phyloP scores from a whole-genome alignment of 1,284 basidiomycete species.

The Rhizopogon parksii region DNA sequence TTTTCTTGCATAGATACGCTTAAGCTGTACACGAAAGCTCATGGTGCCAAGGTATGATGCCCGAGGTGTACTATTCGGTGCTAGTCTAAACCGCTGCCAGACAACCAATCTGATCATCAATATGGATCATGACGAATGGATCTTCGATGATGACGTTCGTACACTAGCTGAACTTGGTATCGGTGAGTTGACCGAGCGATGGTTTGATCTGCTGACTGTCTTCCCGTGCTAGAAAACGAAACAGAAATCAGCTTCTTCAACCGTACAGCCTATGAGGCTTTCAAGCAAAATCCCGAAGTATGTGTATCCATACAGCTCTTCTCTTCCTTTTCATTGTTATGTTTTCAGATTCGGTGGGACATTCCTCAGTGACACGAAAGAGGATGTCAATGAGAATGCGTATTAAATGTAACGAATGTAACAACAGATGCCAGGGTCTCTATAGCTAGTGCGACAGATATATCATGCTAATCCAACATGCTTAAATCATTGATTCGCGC shows the following conservation, averaged over 20 bases:
- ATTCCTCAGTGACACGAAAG: slow-evolving; percentile 6
- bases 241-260: slow-evolving; percentile 91
- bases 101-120: slow-evolving; percentile 95
- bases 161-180: slow-evolving; percentile 65
- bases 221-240: slow-evolving; percentile 69
- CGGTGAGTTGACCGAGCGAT: slow-evolving; percentile 44
- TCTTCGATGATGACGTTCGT: slow-evolving; percentile 62
- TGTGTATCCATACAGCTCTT: background rate
- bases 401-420: slow-evolving; percentile 29
- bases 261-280: slow-evolving; percentile 65
- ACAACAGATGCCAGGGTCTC: slow-evolving; percentile 23
- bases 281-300: slow-evolving; percentile 79
- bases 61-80: background rate
- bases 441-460: slow-evolving; percentile 11
- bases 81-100: slow-evolving; percentile 34
- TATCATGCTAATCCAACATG: slow-evolving; percentile 11
- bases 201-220: slow-evolving; percentile 10
- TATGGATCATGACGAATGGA: slow-evolving; percentile 90
- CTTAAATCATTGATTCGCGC: slow-evolving; percentile 65
- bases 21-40: slow-evolving; percentile 91
- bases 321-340: background rate
- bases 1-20: slow-evolving; percentile 64
- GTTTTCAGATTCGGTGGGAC: slow-evolving; percentile 25
- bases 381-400: slow-evolving; percentile 12
- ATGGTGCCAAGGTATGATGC: slow-evolving; percentile 76